Conservation (phyloP, 2,329 filamentous ascomycete species). For the Hypoxylon sp. region DNA sequence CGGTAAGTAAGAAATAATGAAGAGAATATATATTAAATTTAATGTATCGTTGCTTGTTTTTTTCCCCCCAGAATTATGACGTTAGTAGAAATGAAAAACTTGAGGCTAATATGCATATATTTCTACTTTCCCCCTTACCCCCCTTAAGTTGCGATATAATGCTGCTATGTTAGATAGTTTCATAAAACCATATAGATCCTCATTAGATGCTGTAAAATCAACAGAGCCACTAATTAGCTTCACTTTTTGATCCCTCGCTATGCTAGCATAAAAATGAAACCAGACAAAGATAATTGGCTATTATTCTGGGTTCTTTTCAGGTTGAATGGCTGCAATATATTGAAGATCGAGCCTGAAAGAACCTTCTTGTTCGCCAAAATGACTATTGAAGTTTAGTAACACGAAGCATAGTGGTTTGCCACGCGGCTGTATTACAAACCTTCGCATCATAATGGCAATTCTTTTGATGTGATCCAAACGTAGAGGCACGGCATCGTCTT, state of each 20-base stretch:
- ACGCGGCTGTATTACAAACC: slow-evolving; percentile 64
- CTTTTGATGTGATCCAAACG: slow-evolving; percentile 73
- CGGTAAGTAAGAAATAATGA: not conserved
- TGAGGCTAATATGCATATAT: not conserved
- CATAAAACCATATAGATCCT: not conserved
- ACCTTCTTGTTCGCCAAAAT: slow-evolving; percentile 81
- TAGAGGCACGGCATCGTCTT: slow-evolving; percentile 71
- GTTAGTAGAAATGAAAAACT: not conserved
- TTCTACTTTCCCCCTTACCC: not conserved
- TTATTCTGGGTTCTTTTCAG: slow-evolving; percentile 4
- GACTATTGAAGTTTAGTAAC: slow-evolving; percentile 64
- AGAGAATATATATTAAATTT: not conserved
- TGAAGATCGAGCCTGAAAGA: slow-evolving; percentile 53
- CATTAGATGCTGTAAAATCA: slow-evolving; percentile 8
- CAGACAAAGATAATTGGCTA: not conserved
- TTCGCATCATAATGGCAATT: slow-evolving; percentile 85
- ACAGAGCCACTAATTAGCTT: slow-evolving; percentile 4
- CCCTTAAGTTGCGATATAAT: not conserved
- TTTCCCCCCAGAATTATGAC: not conserved
- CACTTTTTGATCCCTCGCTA: not conserved
- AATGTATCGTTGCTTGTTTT: not conserved
- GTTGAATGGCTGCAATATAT: slow-evolving; percentile 38
- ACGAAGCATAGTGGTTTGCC: not conserved
- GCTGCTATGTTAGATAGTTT: not conserved
- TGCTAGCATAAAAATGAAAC: not conserved